Evolutionary conservation across 2,329 filamentous ascomycete species (phyloP), one percentile per base, ranked within the genome.

Genomic region (Claviceps sorghi): DNA sequence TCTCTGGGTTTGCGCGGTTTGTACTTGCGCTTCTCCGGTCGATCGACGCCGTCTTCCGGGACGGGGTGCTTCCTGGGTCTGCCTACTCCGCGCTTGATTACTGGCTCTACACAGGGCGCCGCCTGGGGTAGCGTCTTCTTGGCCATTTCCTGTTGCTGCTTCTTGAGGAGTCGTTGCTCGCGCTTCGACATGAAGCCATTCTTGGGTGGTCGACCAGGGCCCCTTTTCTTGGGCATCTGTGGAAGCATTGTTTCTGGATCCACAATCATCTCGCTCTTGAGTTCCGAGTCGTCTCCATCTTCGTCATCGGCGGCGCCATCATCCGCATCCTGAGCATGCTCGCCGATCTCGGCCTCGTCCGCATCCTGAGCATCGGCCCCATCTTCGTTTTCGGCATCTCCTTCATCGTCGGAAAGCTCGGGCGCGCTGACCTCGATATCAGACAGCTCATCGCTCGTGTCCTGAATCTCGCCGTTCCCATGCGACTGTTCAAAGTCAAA

Each of bases 161-260:
- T 84, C 67, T 83, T 80, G 8, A 82, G 74, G 48, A 81, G 65
- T 19, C 80, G 74, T 58, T 83, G 76, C 60, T 89, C 83, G 53
- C 86, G 75, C 67, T 89, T 89, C 1, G 86, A 90, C 80, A 89
- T 87, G 62, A 88, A 77, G 30, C 86, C 86, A 61, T 90, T 86
- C 69, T 90, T 90, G 0, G 86, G 86, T 21, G 86, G 86, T 51
- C 86, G 73, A n/a, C 86, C 86, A 10, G 86, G 86, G 15, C 86
- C 86, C 58, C 86, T 81, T 56, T 84, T 83, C 67, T 80, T 84
- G 30, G 79, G 77, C 32, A 79, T 68, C 52, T 71, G 66, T 21
- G 68, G 64, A 54, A 71, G 60, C 22, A 67, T 58, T 6, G 66
- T 66, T 9, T 70, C 67, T 5, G 65, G 56, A n/a, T 64, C 61